These are phyloP conservation scores for Zasmidium cellare DNA, from an alignment of 2,329 filamentous ascomycete genomes.

Conservation along the genomic window DNA sequence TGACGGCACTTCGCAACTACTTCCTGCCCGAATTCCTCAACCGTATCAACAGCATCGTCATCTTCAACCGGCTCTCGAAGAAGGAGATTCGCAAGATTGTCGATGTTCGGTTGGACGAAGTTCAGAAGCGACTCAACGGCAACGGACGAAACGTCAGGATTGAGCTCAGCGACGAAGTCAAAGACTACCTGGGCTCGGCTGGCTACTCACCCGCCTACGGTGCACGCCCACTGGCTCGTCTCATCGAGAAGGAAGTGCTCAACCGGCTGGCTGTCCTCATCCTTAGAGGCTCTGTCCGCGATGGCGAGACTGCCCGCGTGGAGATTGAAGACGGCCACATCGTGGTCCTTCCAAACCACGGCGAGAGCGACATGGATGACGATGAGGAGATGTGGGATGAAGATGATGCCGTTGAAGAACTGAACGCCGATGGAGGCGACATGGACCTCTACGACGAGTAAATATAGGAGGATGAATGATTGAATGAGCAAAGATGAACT, in stretches of 20 bases:
- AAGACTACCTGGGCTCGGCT: slow-evolving; percentile 86
- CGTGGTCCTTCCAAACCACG: slow-evolving; percentile 80
- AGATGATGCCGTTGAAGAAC: slow-evolving; percentile 71
- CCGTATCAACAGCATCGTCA: slow-evolving; percentile 92
- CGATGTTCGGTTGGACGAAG: slow-evolving; percentile 81
- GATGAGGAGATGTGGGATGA: slow-evolving; percentile 73
- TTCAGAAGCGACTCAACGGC: slow-evolving; percentile 83
- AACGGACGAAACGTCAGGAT: slow-evolving; percentile 88
- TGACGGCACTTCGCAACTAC: slow-evolving; percentile 87
- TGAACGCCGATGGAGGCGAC: slow-evolving; percentile 53
- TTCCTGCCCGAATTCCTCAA: slow-evolving; percentile 99
- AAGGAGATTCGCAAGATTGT: slow-evolving; percentile 93
- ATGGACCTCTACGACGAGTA: slow-evolving; percentile 63
- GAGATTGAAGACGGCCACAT: slow-evolving; percentile 79
- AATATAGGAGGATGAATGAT: slow-evolving; percentile 4
- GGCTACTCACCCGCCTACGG: slow-evolving; percentile 96
- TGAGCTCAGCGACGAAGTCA: slow-evolving; percentile 78
- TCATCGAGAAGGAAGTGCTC: slow-evolving; percentile 97
- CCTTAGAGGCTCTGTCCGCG: slow-evolving; percentile 76
- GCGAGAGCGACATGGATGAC: slow-evolving; percentile 53
- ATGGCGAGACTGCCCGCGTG: slow-evolving; percentile 81
- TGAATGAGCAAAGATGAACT: slow-evolving; percentile 6
- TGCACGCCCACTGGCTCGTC: slow-evolving; percentile 79
- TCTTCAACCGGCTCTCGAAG: slow-evolving; percentile 94
- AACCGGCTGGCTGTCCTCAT: slow-evolving; percentile 92